Percentiles rank a stretch among this genome's conserved stretches.
These are phyloP conservation scores for Knoxdaviesia proteae DNA, from an alignment of 2,329 filamentous ascomycete genomes.

Conservation along the genomic window DNA sequence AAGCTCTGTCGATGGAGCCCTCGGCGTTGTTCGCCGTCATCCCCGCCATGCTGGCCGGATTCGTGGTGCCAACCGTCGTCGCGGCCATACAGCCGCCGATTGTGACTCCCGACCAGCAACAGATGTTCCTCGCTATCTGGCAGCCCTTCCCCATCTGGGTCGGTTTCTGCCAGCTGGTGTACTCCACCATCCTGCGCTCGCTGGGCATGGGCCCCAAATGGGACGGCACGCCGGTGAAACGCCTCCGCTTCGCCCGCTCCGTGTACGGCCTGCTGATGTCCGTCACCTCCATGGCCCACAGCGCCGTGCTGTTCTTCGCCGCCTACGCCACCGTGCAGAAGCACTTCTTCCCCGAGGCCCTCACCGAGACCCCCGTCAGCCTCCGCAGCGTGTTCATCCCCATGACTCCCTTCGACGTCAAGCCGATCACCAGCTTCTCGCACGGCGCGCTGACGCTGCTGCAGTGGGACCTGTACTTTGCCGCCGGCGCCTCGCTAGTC, in stretches of 20 bases:
- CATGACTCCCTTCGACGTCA: conserved; percentile 2
- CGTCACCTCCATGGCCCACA: conserved; percentile 1
- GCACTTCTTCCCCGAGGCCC: neutral
- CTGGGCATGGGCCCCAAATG: neutral
- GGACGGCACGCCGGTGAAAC: neutral
- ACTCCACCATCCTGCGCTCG: conserved; percentile 1
- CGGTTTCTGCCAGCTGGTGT: conserved; percentile 3
- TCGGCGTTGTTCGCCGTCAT: conserved; percentile 2
- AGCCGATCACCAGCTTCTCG: conserved; percentile 3
- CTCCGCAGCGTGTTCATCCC: conserved; percentile 5
- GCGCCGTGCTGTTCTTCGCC: conserved; percentile 3
- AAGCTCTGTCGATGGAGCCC: conserved; percentile 5
- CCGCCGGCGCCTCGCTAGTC: conserved; percentile 1
- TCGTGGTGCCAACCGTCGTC: conserved; percentile 6
- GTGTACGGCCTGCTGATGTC: conserved; percentile 4
- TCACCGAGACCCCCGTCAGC: neutral
- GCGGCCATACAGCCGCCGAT: conserved; percentile 5
- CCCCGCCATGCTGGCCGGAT: conserved; percentile 6
- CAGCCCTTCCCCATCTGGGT: conserved; percentile 8
- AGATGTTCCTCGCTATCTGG: conserved; percentile 7
- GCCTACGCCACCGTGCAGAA: neutral
- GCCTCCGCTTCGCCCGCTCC: neutral
- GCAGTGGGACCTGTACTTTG: conserved; percentile 9
- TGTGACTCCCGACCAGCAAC: conserved; percentile 5
- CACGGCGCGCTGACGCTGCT: conserved; percentile 5